phyloP scores from a whole-genome alignment of 331 rosid genomes.

The Dryas integrifolia region DNA sequence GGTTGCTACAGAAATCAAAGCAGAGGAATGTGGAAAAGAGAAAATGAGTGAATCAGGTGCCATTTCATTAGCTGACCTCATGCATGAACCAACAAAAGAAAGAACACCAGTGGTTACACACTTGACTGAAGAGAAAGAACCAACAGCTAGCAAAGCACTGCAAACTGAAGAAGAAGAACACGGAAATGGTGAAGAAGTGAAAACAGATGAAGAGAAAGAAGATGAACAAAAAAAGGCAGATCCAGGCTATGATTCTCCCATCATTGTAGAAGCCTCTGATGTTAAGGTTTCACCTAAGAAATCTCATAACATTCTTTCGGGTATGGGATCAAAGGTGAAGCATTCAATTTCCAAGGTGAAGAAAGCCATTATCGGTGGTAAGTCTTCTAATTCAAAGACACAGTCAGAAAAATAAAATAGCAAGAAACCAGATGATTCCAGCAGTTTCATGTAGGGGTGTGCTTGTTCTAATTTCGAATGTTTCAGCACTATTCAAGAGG shows the following conservation, averaged over 20 bases:
- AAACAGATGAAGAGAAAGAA: slow-evolving; percentile 16
- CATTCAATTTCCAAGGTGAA: slow-evolving; percentile 71
- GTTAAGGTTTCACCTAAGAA: slow-evolving; percentile 45
- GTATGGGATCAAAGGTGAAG: slow-evolving; percentile 60
- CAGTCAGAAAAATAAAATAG: slow-evolving; percentile 26
- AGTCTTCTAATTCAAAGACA: slow-evolving; percentile 55
- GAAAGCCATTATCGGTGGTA: slow-evolving; percentile 61
- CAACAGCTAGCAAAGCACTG: slow-evolving; percentile 11
- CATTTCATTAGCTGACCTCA: slow-evolving; percentile 18
- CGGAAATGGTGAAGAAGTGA: slow-evolving; percentile 26
- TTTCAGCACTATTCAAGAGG: background rate
- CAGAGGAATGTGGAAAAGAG: slow-evolving; percentile 20
- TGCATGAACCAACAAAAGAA: slow-evolving; percentile 24
- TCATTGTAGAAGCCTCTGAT: slow-evolving; percentile 40
- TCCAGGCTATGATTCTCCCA: slow-evolving; percentile 33
- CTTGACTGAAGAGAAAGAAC: slow-evolving; percentile 20
- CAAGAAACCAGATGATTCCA: slow-evolving; percentile 5
- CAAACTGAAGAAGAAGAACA: slow-evolving; percentile 15
- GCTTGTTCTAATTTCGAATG: slow-evolving; percentile 1
- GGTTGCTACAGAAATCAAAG: slow-evolving; percentile 21
- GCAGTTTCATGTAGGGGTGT: background rate
- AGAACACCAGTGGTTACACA: slow-evolving; percentile 3
- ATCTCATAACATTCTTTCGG: slow-evolving; percentile 43
- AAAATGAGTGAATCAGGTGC: slow-evolving; percentile 7
- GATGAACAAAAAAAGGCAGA: slow-evolving; percentile 26